Conservation (phyloP, 1,284 basidiomycete species). For the Leccinum ponderosum region DNA sequence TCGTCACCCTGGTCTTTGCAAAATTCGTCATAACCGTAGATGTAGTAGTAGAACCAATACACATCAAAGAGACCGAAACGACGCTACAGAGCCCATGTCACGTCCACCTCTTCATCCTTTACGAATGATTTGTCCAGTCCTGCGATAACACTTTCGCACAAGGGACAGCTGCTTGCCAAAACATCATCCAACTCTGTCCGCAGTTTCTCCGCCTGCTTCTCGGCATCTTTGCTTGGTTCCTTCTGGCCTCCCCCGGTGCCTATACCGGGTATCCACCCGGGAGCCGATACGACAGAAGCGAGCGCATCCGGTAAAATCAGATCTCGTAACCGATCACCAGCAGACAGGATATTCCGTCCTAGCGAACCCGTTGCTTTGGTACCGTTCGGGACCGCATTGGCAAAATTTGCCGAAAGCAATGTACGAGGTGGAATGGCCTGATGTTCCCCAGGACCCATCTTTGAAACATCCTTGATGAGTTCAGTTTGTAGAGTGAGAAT, state of each 20-base stretch:
- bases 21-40: not conserved
- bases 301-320: conserved; percentile 91
- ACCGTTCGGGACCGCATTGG: conserved; percentile 56
- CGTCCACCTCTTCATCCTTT: conserved; percentile 75
- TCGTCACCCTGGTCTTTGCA: not conserved
- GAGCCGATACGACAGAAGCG: conserved; percentile 67
- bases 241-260: conserved; percentile 44
- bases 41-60: conserved; percentile 8
- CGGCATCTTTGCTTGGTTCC: conserved; percentile 53
- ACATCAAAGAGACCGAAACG: conserved; percentile 4
- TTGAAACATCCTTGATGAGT: conserved; percentile 59
- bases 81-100: conserved; percentile 74
- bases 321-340: conserved; percentile 86
- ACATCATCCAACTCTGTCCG: conserved; percentile 85
- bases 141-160: conserved; percentile 87
- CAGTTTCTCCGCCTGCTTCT: conserved; percentile 66
- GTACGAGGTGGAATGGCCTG: conserved; percentile 47
- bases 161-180: conserved; percentile 83
- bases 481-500: conserved; percentile 85
- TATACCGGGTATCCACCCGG: conserved; percentile 68
- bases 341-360: conserved; percentile 82
- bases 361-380: conserved; percentile 62
- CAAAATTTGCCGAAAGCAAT: conserved; percentile 73
- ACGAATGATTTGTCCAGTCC: conserved; percentile 88
- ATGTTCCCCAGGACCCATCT: conserved; percentile 37